Conservation (phyloP, 2,329 filamentous ascomycete species). For the Diaporthe sp. region DNA sequence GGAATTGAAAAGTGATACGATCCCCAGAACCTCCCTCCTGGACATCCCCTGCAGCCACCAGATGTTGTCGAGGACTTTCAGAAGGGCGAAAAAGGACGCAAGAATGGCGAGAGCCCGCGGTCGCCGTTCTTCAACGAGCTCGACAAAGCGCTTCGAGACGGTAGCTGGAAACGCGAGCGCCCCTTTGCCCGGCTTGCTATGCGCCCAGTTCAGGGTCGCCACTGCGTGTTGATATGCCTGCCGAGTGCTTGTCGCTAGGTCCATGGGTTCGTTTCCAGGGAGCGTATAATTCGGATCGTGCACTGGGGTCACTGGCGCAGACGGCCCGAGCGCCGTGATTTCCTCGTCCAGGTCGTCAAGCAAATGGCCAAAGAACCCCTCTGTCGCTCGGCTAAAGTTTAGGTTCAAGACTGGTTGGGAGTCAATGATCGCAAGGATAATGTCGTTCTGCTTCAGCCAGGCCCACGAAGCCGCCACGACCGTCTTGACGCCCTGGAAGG, state of each 20-base stretch:
- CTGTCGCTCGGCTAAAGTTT: constrained; percentile 66
- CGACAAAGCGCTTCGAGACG: constrained; percentile 72
- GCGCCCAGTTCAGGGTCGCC: constrained; percentile 77
- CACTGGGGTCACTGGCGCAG: not conserved
- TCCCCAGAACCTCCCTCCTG: constrained; percentile 74
- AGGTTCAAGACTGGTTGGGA: constrained; percentile 74
- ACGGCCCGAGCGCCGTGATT: constrained; percentile 51
- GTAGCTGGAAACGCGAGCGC: constrained; percentile 76
- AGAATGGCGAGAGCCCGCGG: constrained; percentile 75
- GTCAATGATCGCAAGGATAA: constrained; percentile 73
- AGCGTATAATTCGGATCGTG: constrained; percentile 32
- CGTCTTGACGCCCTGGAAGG: constrained; percentile 77
- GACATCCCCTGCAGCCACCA: constrained; percentile 82
- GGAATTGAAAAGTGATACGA: constrained; percentile 71
- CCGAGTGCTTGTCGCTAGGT: constrained; percentile 54
- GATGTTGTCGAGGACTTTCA: constrained; percentile 72
- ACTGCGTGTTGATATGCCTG: constrained; percentile 75
- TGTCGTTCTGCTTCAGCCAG: constrained; percentile 70
- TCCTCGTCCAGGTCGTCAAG: constrained; percentile 72
- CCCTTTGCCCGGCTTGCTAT: constrained; percentile 70
- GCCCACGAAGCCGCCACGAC: constrained; percentile 75
- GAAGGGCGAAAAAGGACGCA: constrained; percentile 76
- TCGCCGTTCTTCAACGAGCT: constrained; percentile 69
- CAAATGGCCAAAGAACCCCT: constrained; percentile 73
- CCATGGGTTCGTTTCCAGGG: constrained; percentile 44